These are phyloP conservation scores for Thraustochytrium striatum DNA, from an alignment of 352 stramenopile genomes.

Conservation along the genomic window DNA sequence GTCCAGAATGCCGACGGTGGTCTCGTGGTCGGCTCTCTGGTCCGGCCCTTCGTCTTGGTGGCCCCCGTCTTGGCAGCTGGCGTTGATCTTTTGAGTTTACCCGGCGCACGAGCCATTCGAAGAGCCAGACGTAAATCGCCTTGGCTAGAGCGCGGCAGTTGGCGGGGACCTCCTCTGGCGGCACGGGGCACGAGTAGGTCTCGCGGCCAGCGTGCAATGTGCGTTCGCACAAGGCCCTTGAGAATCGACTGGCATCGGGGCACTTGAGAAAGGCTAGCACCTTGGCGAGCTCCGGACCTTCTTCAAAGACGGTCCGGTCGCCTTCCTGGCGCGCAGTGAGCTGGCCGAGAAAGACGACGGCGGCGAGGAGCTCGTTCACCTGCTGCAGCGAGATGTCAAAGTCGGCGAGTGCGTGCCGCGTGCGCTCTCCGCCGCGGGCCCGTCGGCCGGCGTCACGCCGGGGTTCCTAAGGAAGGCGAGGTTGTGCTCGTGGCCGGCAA, in stretches of 20 bases:
- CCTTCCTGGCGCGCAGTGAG: too few species aligned
- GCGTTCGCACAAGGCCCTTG: too few species aligned
- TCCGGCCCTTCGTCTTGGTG: background rate
- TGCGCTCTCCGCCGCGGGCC: too few species aligned
- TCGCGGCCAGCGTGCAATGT: slow-evolving; percentile 14
- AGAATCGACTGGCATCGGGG: too few species aligned
- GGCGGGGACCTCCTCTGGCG: slow-evolving; percentile 68
- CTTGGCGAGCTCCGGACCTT: too few species aligned
- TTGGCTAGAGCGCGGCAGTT: slow-evolving; percentile 84
- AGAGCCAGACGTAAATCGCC: slow-evolving; percentile 88
- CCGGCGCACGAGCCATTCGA: slow-evolving; percentile 84
- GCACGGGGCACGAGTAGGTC: slow-evolving; percentile 53
- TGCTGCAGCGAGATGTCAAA: too few species aligned
- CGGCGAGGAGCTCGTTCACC: background rate
- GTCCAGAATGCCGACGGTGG: slow-evolving; percentile 62
- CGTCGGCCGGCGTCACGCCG: too few species aligned
- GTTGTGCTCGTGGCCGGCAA: too few species aligned
- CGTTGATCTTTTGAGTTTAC: slow-evolving; percentile 49
- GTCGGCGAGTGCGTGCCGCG: too few species aligned
- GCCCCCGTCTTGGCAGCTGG: background rate
- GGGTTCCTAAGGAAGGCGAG: too few species aligned
- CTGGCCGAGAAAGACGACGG: background rate
- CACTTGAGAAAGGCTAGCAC: slow-evolving; percentile 39
- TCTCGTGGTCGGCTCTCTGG: background rate
- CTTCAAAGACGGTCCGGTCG: too few species aligned